Conservation (phyloP, 768 basidiomycete genomes). For the Macrolepiota dolichaula region DNA sequence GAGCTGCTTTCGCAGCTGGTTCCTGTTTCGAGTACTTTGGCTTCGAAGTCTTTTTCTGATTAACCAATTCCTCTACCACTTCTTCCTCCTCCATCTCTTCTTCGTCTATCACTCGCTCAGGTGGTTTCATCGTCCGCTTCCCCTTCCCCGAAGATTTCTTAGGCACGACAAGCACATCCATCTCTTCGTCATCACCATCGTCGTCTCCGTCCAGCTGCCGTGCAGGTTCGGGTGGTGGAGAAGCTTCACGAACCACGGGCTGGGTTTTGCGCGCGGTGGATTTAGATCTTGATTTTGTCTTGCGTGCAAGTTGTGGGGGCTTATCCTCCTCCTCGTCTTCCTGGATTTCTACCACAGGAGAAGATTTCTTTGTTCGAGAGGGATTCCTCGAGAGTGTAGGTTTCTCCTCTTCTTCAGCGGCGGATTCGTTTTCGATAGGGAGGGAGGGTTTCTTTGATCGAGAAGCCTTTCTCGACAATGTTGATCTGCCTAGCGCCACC, state of each 20-base stretch:
- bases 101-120: not conserved
- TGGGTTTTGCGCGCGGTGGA: conserved; percentile 7
- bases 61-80: conserved; percentile 13
- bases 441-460: conserved; percentile 9
- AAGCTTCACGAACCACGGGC: conserved; percentile 1
- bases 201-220: conserved; percentile 19
- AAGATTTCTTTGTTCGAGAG: not conserved
- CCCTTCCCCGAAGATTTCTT: conserved; percentile 15
- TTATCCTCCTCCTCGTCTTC: conserved; percentile 11
- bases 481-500: not conserved
- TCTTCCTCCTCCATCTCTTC: not conserved
- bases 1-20: conserved; percentile 2
- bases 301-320: conserved; percentile 9
- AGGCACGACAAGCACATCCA: not conserved
- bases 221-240: conserved; percentile 13
- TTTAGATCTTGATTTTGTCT: conserved; percentile 16
- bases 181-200: conserved; percentile 19
- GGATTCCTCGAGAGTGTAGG: conserved; percentile 1
- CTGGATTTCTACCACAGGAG: conserved; percentile 13
- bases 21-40: conserved; percentile 16
- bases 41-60: conserved; percentile 14
- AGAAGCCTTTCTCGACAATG: conserved; percentile 12
- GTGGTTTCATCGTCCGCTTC: conserved; percentile 11
- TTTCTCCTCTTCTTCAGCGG: conserved; percentile 13
- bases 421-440: conserved; percentile 4